These are phyloP conservation scores for Podaxis sp. DNA, from an alignment of 768 basidiomycete genomes.

Conservation along the genomic window DNA sequence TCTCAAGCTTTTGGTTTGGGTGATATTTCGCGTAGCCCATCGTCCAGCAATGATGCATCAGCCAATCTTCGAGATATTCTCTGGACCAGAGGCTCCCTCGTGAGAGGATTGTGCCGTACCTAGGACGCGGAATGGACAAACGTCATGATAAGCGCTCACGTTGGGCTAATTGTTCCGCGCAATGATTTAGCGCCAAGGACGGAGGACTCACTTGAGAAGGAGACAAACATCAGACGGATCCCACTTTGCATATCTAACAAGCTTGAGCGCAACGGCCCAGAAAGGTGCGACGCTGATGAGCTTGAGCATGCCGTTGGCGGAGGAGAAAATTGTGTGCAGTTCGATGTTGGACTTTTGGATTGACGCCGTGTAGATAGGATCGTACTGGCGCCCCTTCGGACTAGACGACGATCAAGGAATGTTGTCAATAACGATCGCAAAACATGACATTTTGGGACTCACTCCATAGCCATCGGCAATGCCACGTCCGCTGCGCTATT, in stretches of 20 bases:
- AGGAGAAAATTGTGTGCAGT: conserved; percentile 57
- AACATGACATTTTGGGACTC: conserved; percentile 27
- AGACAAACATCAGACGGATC: conserved; percentile 68
- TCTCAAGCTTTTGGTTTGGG: conserved; percentile 39
- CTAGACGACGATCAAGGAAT: conserved; percentile 18
- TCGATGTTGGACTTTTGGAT: conserved; percentile 49
- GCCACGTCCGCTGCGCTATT: conserved; percentile 73
- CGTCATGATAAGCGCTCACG: not conserved
- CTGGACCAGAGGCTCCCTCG: conserved; percentile 52
- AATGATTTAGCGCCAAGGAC: not conserved
- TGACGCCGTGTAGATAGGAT: conserved; percentile 61
- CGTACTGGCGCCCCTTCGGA: conserved; percentile 37
- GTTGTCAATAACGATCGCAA: not conserved
- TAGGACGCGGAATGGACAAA: conserved; percentile 19
- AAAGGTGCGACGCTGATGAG: conserved; percentile 66
- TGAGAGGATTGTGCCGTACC: conserved; percentile 54
- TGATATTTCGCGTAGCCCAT: conserved; percentile 61
- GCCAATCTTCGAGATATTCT: conserved; percentile 55
- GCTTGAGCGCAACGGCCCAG: conserved; percentile 73
- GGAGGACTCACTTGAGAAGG: conserved; percentile 53
- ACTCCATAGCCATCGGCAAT: conserved; percentile 66
- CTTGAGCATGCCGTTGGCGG: conserved; percentile 48
- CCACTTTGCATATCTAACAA: conserved; percentile 62
- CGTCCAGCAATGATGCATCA: conserved; percentile 56
- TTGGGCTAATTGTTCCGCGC: not conserved